Conservation (phyloP, 2,329 filamentous ascomycete species). For the Microsporum audouinii region DNA sequence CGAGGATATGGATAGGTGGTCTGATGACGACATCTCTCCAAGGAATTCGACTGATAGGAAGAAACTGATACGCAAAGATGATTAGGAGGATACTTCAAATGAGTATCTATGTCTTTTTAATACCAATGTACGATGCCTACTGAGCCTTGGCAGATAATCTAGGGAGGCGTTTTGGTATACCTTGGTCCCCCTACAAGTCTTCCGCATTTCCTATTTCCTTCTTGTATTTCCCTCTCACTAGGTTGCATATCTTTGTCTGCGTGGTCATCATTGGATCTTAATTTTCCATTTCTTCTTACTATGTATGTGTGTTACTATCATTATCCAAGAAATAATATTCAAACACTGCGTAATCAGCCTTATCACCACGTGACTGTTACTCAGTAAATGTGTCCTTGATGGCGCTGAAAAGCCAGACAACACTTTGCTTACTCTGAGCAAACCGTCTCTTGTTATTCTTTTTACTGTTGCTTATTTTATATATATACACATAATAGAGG, state of each 20-base stretch:
- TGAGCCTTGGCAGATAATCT: constrained; percentile 5
- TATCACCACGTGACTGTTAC: not conserved
- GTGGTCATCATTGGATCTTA: not conserved
- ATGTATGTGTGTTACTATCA: not conserved
- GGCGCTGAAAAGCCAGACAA: not conserved
- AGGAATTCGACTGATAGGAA: constrained; percentile 41
- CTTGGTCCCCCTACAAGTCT: not conserved
- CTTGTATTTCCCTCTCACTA: not conserved
- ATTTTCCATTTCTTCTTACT: not conserved
- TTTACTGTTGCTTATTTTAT: not conserved
- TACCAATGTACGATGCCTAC: not conserved
- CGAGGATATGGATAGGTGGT: constrained; percentile 73
- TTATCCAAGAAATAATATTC: not conserved
- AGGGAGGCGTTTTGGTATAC: constrained; percentile 1
- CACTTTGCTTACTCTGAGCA: not conserved
- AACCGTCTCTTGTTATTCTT: not conserved
- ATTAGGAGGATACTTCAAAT: constrained; percentile 6
- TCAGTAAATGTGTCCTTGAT: not conserved
- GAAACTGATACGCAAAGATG: constrained; percentile 39
- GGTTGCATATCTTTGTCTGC: not conserved
- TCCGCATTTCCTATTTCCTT: not conserved
- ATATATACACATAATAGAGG: not conserved
- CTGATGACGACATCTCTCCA: constrained; percentile 52
- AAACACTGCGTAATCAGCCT: not conserved
- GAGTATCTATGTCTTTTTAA: not conserved